Evolutionary conservation across 768 basidiomycete genomes (phyloP), one percentile per base, ranked within the genome.

Genomic region (Crepidotus variabilis): DNA sequence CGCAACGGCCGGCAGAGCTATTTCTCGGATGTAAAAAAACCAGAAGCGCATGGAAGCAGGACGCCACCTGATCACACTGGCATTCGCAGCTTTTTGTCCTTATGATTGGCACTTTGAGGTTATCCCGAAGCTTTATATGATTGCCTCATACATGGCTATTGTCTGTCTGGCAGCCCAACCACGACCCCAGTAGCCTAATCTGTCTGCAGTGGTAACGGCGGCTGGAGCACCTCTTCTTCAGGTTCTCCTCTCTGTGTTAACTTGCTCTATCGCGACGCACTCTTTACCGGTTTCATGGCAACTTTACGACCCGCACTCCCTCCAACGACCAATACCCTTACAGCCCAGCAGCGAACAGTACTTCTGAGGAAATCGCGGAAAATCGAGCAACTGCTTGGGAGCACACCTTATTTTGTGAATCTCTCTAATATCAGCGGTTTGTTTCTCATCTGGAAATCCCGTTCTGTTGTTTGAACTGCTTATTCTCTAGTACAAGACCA

Each of bases 331-430:
- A 87, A 88, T 67, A 69, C 74, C 16, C 66, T 84, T 50, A 78
- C 80, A 6, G 59, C 75, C 1, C 63, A 74, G 21, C 80, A 86
- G 65, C 79, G 84, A n/a, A 65, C 74, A 8, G 81, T 81, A 52
- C 76, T 87, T 21, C 62, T 84, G 28, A 81, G 83, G 24, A 78
- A 79, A 22, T 78, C 83, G 20, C 80, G 77, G 61, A 87, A 86
- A 70, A 75, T 88, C 20, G 78, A 78, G 20, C 78, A 81, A 47
- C 67, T 87, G 10, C 70, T 87, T 10, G 86, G 86, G 11, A 72
- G 76, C 18, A 79, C 83, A 14, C 86, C 85, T n/a, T 82, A 78
- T 56, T 71, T 86, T 32, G 59, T 82, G 10, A 84, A 87, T 22
- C 61, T 54, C 14, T 6, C 53, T 46, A 22, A 23, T 45, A 16